phyloP scores from a whole-genome alignment of 352 stramenopile genomes.

The Phytophthora sojae region DNA sequence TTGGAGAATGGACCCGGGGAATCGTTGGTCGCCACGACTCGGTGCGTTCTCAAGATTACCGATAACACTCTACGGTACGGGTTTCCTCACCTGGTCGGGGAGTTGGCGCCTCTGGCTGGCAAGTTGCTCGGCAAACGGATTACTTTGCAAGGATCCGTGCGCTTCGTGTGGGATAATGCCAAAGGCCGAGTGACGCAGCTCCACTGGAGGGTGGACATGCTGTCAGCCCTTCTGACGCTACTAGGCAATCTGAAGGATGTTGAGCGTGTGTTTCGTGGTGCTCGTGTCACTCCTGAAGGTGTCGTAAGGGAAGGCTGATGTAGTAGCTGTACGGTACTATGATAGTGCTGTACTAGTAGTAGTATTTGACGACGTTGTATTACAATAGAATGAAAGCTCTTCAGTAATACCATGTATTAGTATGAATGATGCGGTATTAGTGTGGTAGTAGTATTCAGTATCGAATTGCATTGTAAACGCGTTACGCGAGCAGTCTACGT shows the following conservation, averaged over 20 bases:
- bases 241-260: slow-evolving; percentile 16
- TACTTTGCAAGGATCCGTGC: background rate
- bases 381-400: too few relatives aligned
- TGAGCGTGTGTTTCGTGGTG: background rate
- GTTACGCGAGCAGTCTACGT: too few relatives aligned
- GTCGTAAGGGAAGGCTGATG: too few relatives aligned
- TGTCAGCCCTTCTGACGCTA: background rate
- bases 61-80: slow-evolving; percentile 2
- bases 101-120: background rate
- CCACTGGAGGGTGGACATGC: background rate
- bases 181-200: slow-evolving; percentile 5
- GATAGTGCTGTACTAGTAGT: too few relatives aligned
- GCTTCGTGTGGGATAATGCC: slow-evolving; percentile 4
- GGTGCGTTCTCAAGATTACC: background rate
- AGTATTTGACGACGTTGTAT: too few relatives aligned
- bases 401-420: too few relatives aligned
- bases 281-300: background rate
- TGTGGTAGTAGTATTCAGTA: too few relatives aligned
- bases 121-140: slow-evolving; percentile 7
- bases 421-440: too few relatives aligned
- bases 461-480: too few relatives aligned
- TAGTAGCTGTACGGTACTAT: too few relatives aligned
- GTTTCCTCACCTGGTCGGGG: slow-evolving; percentile 9
- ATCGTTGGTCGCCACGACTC: slow-evolving; percentile 10
- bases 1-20: slow-evolving; percentile 2